Evolutionary conservation across 805 yeast species (phyloP).

Genomic region (Wickerhamomyces sydowiorum): DNA sequence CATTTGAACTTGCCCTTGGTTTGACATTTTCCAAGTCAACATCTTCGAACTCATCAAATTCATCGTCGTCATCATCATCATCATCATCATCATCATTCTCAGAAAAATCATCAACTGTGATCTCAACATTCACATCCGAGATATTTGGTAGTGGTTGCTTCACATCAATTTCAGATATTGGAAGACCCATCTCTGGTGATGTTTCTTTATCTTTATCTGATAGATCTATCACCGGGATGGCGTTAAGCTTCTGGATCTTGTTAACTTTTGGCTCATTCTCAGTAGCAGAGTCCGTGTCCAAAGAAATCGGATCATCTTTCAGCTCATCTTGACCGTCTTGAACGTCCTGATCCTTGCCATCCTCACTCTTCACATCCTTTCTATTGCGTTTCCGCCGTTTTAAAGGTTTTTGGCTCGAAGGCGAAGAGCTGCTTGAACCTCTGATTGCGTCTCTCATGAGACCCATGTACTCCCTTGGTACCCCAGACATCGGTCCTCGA

Average conservation of each 20-base stretch:
- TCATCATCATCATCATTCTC: constrained; percentile 29
- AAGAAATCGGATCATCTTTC: background rate
- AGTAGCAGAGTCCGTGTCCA: background rate
- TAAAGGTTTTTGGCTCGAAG: constrained; percentile 12
- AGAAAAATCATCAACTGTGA: constrained; percentile 1
- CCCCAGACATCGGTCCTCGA: constrained; percentile 4
- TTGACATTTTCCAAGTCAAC: constrained; percentile 17
- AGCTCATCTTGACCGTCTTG: background rate
- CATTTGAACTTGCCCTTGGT: constrained; percentile 13
- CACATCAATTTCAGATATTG: background rate
- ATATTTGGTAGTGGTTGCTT: background rate
- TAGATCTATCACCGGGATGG: background rate
- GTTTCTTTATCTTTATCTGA: background rate
- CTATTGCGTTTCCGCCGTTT: constrained; percentile 14
- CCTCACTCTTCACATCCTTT: background rate
- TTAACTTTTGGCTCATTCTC: background rate
- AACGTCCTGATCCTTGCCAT: background rate
- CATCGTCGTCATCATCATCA: constrained; percentile 26
- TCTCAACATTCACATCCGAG: constrained; percentile 6
- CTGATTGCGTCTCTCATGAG: constrained; percentile 13
- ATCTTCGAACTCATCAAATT: constrained; percentile 20
- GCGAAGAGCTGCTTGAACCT: background rate
- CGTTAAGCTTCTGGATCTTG: background rate
- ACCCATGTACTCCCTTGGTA: constrained; percentile 17
- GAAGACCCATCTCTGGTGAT: background rate